A percentile compares a stretch with the other conserved stretches of the same genome.
Conservation (phyloP, 192 early-diverging fungal species). For the Paraglomus occultum region DNA sequence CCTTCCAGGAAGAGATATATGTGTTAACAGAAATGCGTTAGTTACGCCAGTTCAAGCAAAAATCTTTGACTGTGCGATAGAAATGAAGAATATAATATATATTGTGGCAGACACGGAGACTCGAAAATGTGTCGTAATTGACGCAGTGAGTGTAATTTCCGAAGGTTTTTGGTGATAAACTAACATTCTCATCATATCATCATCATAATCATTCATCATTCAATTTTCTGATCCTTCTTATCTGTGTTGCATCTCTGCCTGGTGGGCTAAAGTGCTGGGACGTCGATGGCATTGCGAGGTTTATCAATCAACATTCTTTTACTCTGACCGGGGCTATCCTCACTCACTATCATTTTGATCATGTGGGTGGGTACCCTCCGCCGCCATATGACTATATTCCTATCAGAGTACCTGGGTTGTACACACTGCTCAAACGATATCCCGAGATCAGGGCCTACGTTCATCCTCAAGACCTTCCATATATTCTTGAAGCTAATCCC, state of each 20-base stretch:
- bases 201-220: neutral
- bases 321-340: slow-evolving; percentile 71
- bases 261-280: slow-evolving; percentile 75
- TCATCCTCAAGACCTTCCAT: slow-evolving; percentile 73
- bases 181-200: too few species aligned
- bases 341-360: slow-evolving; percentile 89
- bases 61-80: slow-evolving; percentile 73
- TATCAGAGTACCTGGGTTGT: slow-evolving; percentile 76
- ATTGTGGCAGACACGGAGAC: slow-evolving; percentile 67
- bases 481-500: slow-evolving; percentile 67
- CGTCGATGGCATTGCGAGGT: slow-evolving; percentile 74
- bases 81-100: slow-evolving; percentile 88
- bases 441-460: slow-evolving; percentile 75
- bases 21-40: slow-evolving; percentile 36
- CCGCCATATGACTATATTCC: slow-evolving; percentile 79
- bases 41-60: slow-evolving; percentile 70
- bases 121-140: slow-evolving; percentile 76
- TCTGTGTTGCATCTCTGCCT: neutral
- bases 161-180: neutral
- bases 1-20: slow-evolving; percentile 71
- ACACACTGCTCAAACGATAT: slow-evolving; percentile 66
- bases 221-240: neutral
- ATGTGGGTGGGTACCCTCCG: slow-evolving; percentile 79
- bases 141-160: slow-evolving; percentile 57
- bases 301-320: slow-evolving; percentile 55